A percentile compares a stretch with the other conserved stretches of the same genome.
These are phyloP conservation scores for Flueggea neowawraea DNA, from an alignment of 441 rosid species.

Conservation along the genomic window DNA sequence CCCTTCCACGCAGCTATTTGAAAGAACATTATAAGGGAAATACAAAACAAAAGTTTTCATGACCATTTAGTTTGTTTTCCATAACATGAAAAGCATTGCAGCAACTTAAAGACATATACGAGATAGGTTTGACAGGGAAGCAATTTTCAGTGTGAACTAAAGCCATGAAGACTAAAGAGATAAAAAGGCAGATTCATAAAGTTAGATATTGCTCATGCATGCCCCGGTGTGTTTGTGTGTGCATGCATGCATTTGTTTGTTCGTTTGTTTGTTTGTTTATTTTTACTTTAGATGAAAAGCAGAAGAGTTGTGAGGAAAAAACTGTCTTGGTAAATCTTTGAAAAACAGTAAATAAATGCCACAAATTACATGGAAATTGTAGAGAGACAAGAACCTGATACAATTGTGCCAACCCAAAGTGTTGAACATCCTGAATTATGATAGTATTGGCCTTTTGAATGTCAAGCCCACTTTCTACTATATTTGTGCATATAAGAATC, in stretches of 20 bases:
- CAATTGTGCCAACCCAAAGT: conserved; percentile 91
- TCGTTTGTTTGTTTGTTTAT: neutral
- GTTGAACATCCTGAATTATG: conserved; percentile 96
- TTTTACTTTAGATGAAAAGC: neutral
- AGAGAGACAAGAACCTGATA: conserved; percentile 68
- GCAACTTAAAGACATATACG: neutral
- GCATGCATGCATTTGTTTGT: neutral
- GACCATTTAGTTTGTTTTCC: conserved; percentile 3
- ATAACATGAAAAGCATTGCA: neutral
- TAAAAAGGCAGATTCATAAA: neutral
- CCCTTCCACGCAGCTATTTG: conserved; percentile 94
- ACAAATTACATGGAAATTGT: neutral
- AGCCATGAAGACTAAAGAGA: no score
- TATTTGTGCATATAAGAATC: conserved; percentile 91
- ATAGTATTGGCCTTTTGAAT: conserved; percentile 98
- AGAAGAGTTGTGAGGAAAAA: neutral
- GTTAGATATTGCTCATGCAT: neutral
- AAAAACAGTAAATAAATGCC: neutral
- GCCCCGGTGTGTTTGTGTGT: neutral
- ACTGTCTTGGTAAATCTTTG: neutral
- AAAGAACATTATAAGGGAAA: conserved; percentile 15
- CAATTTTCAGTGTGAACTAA: no score
- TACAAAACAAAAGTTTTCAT: conserved; percentile 5
- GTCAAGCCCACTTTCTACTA: conserved; percentile 98
- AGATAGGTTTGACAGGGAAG: no score